phyloP scores from a whole-genome alignment of 108 stramenopile genomes.

The Cyclotella atomus region DNA sequence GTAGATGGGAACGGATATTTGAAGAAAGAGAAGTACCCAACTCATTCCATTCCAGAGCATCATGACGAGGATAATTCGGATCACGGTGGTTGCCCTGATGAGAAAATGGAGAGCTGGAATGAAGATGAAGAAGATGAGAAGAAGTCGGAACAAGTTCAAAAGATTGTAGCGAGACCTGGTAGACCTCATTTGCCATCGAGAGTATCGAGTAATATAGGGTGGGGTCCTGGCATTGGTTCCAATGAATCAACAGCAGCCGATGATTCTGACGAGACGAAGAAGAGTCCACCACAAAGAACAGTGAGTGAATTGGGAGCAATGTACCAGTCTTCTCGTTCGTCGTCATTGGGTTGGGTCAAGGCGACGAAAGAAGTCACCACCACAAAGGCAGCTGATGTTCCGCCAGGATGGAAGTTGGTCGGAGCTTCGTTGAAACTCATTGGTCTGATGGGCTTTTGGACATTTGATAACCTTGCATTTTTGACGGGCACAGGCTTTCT shows the following conservation, averaged over 20 bases:
- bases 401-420: constrained; percentile 58
- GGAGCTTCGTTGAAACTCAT: constrained; percentile 65
- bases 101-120: neutral
- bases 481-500: constrained; percentile 64
- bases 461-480: constrained; percentile 79
- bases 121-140: constrained; percentile 13
- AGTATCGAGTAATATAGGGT: constrained; percentile 60
- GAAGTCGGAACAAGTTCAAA: neutral
- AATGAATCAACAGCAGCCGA: neutral
- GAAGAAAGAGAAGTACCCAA: neutral
- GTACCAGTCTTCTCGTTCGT: constrained; percentile 47
- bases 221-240: constrained; percentile 34
- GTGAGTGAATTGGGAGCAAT: constrained; percentile 34
- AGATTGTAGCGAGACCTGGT: constrained; percentile 5
- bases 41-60: constrained; percentile 36
- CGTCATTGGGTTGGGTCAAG: constrained; percentile 19
- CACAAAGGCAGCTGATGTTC: constrained; percentile 21
- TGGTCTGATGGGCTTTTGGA: constrained; percentile 78
- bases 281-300: constrained; percentile 7
- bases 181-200: constrained; percentile 34
- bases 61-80: constrained; percentile 15
- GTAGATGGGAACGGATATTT: no score
- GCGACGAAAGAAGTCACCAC: neutral
- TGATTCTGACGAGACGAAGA: neutral
- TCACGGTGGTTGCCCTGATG: no score